Base-by-base conservation (phyloP, 2,329 filamentous ascomycete species). In the Trichoderma breve region DNA sequence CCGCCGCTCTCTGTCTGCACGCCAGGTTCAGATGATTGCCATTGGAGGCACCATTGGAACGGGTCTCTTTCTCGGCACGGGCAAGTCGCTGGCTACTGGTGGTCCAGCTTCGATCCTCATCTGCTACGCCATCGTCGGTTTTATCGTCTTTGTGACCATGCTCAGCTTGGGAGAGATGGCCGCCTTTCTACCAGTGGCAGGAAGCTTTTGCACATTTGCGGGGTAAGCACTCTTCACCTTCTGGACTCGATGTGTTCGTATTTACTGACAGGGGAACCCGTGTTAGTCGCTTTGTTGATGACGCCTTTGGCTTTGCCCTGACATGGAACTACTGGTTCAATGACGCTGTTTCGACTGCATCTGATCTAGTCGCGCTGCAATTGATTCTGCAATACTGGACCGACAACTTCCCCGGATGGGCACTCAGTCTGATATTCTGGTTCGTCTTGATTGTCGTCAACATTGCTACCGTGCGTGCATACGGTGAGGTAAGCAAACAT, bases 1-100 rank as follows among this genome's bases (percentile, higher is more conserved):
- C 12, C 83, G 83, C 24, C 86, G 89, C 6, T 85, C 86, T 55
- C 82, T 91, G 14, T 88, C 87, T 3, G 79, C 87, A 18, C 86
- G 89, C n/a, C 89, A 91, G 78, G 87, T 91, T 12, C 89, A 91
- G 80, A 91, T 91, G 88, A 90, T 91, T 73, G 90, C 89, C 57
- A 87, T 89, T 63, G 87, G 86, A 24, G 87, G 87, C 43, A 89
- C 86, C 1, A 89, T 89, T 61, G 87, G 87, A 9, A 90, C 89
- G 0, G 89, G 89, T 3, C 79, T 91, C 4, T 91, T 91, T 74
- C 82, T 91, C 6, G 89, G 89, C 34, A 89, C 88, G 0, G 89
- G 89, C 11, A 88, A 87, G 76, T 86, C 88, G 4, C 79, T 91
- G 51, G 84, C 87, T 1, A 89, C 84, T 0, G 89, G 87, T 34